Evolutionary conservation across 306 rosid genomes (phyloP), one percentile per base, ranked within the genome.

Genomic region (Albizia julibrissin): DNA sequence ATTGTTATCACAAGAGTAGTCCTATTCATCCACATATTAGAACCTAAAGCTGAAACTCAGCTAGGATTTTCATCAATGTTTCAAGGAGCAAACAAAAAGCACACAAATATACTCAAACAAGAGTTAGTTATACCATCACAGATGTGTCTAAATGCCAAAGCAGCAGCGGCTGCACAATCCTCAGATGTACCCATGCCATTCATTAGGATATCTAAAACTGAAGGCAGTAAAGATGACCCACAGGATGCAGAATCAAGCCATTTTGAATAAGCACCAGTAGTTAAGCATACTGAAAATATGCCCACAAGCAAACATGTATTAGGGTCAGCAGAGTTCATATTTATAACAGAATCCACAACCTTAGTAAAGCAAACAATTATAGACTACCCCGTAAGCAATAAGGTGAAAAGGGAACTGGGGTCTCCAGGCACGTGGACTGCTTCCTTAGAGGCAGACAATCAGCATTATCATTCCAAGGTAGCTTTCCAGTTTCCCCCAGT

Each of bases 141-240:
- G 77, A 96, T 94, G 85, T 96, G 98, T 79, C 92, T 91, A 83
- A 96, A 94, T 15, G 97, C 99, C 86, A 96, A 71, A 72, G 99
- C 97, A 4, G 99, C 99, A 80, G 98, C 99, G 2, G 99, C 98
- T 56, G 99, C 99, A 72, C 91, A 92, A 74, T 94, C 98, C 81
- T 93, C 98, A 22, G 99, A 94, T 83, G 90, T 87, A 79, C 97
- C 89, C 98, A 96, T 94, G 84, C 97, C 97, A 85, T 88, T 92
- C 98, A 94, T 91, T 87, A 96, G 91, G 82, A 90, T 87, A 73
- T 94, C 92, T 75, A 96, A 84, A 80, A 96, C 94, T 72, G 97
- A 87, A 82, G 99, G 98, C 79, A 96, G 89, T 78, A 91, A 86
- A 43, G 98, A 85, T 59, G 76, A 78, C 82, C 93, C 99, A 83